phyloP scores from a whole-genome alignment of 2,329 filamentous ascomycete genomes.

The Sclerotinia borealis region DNA sequence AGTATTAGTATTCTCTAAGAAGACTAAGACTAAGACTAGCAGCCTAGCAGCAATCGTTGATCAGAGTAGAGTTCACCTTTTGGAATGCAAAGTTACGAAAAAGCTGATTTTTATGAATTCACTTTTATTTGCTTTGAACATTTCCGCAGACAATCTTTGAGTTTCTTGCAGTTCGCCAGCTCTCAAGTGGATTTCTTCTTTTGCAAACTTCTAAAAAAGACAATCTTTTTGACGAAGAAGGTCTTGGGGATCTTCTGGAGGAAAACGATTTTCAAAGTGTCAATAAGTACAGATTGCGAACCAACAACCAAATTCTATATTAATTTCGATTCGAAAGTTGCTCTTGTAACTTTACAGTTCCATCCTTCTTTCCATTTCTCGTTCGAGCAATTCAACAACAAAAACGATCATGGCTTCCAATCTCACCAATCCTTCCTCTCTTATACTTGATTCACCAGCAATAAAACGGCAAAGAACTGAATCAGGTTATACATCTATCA shows the following conservation, averaged over 20 bases:
- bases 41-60: no score
- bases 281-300: background rate
- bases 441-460: slow-evolving; percentile 25
- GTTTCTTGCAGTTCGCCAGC: background rate
- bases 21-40: no score
- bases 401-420: slow-evolving; percentile 21
- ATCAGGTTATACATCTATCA: slow-evolving; percentile 28
- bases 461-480: slow-evolving; percentile 31
- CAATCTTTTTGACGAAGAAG: background rate
- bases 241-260: background rate
- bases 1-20: no score
- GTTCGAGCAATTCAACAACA: background rate
- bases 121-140: background rate
- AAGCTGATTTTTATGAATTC: background rate
- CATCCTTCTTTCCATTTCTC: background rate
- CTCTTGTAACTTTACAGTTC: background rate
- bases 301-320: background rate
- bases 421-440: slow-evolving; percentile 3
- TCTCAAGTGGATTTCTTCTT: background rate
- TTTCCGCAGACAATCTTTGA: no score
- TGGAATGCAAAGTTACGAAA: background rate
- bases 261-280: background rate
- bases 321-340: background rate
- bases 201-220: background rate
- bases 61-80: background rate